Conservation (phyloP, 306 rosid genomes). For the Elaeagnus macrophylla region DNA sequence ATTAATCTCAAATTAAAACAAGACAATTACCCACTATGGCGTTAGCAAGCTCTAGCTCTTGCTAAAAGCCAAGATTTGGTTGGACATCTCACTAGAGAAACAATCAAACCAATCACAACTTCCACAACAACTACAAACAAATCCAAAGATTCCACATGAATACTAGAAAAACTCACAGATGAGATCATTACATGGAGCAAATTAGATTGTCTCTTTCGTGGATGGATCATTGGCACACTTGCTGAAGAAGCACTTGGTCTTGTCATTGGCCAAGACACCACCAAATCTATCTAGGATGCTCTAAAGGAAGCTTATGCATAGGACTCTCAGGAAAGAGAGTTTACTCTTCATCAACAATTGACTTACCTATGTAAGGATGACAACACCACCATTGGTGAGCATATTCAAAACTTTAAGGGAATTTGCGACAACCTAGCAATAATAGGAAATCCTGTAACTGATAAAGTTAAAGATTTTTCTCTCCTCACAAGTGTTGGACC, state of each 20-base stretch:
- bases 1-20: neutral
- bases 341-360: neutral
- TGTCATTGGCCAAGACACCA: slow-evolving; percentile 1
- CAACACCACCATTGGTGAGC: slow-evolving; percentile 6
- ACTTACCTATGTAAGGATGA: slow-evolving; percentile 6
- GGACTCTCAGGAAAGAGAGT: slow-evolving; percentile 13
- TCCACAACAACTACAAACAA: neutral
- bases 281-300: neutral
- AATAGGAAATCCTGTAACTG: neutral
- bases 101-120: neutral
- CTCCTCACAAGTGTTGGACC: slow-evolving; percentile 18
- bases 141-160: neutral
- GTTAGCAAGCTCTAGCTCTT: neutral
- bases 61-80: slow-evolving; percentile 3
- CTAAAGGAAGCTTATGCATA: neutral
- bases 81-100: neutral
- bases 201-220: slow-evolving; percentile 6
- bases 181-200: neutral
- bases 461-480: slow-evolving; percentile 4
- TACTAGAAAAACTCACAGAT: too few species aligned
- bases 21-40: neutral
- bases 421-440: slow-evolving; percentile 5
- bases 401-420: slow-evolving; percentile 1
- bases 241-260: slow-evolving; percentile 8
- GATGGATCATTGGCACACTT: slow-evolving; percentile 9